A percentile compares a stretch with the other conserved stretches of the same genome.
Conservation (phyloP, 2,329 filamentous ascomycete genomes). For the Ophiostoma piceae region DNA sequence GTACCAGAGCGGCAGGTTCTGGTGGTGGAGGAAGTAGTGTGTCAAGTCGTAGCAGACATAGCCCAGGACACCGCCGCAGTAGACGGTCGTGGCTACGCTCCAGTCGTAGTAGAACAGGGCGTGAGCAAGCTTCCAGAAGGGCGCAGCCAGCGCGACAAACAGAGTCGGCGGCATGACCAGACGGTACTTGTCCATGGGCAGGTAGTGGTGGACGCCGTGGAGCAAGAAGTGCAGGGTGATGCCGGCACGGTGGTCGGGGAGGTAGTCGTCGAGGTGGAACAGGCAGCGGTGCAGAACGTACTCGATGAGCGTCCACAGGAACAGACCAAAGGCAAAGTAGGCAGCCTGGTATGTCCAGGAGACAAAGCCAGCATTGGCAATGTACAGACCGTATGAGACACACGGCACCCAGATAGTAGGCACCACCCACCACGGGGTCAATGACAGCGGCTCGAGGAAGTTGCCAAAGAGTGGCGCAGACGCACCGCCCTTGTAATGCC, state of each 20-base stretch:
- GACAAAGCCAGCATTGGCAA: constrained; percentile 58
- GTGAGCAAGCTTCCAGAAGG: constrained; percentile 91
- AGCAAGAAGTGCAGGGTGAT: constrained; percentile 87
- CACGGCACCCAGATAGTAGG: constrained; percentile 80
- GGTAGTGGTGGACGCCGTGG: constrained; percentile 94
- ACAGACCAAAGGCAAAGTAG: constrained; percentile 67
- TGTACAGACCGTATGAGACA: constrained; percentile 64
- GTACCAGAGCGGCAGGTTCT: constrained; percentile 85
- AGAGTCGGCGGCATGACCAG: constrained; percentile 94
- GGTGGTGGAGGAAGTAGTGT: constrained; percentile 97
- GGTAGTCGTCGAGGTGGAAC: constrained; percentile 85
- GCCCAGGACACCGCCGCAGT: constrained; percentile 86
- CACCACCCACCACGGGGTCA: constrained; percentile 91
- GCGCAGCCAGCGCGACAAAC: constrained; percentile 74
- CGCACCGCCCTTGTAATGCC: constrained; percentile 89
- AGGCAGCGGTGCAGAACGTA: constrained; percentile 84
- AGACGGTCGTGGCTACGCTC: constrained; percentile 72
- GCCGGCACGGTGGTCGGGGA: constrained; percentile 85
- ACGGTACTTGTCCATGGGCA: constrained; percentile 97
- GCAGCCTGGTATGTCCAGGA: constrained; percentile 43
- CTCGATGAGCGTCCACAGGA: constrained; percentile 84
- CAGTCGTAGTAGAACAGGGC: constrained; percentile 76
- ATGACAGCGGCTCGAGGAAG: constrained; percentile 93
- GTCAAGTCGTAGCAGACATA: constrained; percentile 97
- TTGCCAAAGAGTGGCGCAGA: constrained; percentile 96